Percentiles rank a stretch among this genome's conserved stretches.
phyloP scores from a whole-genome alignment of 768 basidiomycete species.

The Floccularia luteovirens region DNA sequence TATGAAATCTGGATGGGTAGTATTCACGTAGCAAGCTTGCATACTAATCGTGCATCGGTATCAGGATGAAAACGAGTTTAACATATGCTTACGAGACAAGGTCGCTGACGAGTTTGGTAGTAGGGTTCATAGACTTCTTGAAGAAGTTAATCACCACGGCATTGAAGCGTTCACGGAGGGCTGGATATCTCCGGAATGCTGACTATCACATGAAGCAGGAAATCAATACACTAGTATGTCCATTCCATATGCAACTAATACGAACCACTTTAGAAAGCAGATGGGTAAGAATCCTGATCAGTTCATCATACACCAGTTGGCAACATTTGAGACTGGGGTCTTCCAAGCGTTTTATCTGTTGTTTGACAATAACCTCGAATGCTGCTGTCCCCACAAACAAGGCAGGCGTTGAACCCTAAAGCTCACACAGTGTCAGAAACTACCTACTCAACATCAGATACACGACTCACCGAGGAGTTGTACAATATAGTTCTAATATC shows the following conservation, averaged over 20 bases:
- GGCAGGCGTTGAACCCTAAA: slow-evolving; percentile 88
- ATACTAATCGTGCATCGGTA: slow-evolving; percentile 42
- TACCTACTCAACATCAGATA: neutral
- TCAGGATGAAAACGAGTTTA: neutral
- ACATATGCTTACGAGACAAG: slow-evolving; percentile 70
- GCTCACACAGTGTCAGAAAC: neutral
- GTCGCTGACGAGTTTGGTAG: slow-evolving; percentile 89
- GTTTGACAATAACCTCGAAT: slow-evolving; percentile 98
- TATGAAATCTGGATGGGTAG: slow-evolving; percentile 98
- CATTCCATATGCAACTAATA: slow-evolving; percentile 8
- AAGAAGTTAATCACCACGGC: slow-evolving; percentile 94
- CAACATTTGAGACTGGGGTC: slow-evolving; percentile 93
- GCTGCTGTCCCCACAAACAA: slow-evolving; percentile 96
- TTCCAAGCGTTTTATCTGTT: slow-evolving; percentile 95
- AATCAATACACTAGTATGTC: neutral
- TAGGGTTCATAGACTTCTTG: slow-evolving; percentile 90
- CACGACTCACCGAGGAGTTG: slow-evolving; percentile 82
- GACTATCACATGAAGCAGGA: slow-evolving; percentile 44
- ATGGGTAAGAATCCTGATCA: slow-evolving; percentile 93
- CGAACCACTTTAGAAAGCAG: slow-evolving; percentile 83
- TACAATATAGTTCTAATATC: slow-evolving; percentile 95
- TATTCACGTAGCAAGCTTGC: slow-evolving; percentile 99
- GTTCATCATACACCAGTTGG: slow-evolving; percentile 92
- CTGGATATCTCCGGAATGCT: slow-evolving; percentile 94
- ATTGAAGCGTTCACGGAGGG: slow-evolving; percentile 95